A percentile compares a stretch with the other conserved stretches of the same genome.
Evolutionary conservation across 345 rosid species (phyloP).

Genomic region (Noccaea caerulescens): DNA sequence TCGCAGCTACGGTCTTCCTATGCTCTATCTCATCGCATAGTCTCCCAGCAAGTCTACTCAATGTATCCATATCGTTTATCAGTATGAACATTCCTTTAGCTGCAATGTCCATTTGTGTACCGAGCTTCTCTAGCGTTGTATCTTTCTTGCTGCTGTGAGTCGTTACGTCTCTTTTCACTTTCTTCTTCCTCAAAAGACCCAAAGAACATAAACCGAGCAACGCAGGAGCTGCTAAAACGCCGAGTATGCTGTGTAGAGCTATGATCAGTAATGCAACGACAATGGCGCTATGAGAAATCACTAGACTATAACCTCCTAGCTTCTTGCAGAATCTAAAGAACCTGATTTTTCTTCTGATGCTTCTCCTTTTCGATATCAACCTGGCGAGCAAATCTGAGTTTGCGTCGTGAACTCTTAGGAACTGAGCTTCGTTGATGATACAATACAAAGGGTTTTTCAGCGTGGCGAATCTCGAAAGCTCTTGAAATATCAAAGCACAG

Average conservation of each 20-base stretch:
- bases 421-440: constrained; percentile 41
- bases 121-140: constrained; percentile 49
- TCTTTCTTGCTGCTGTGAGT: constrained; percentile 16
- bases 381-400: constrained; percentile 52
- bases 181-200: constrained; percentile 52
- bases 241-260: constrained; percentile 69
- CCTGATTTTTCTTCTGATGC: constrained; percentile 52
- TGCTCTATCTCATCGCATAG: constrained; percentile 71
- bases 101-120: constrained; percentile 68
- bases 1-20: constrained; percentile 53
- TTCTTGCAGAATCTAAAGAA: constrained; percentile 50
- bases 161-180: constrained; percentile 22
- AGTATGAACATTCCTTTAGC: constrained; percentile 75
- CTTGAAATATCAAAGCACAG: constrained; percentile 42
- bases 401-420: constrained; percentile 47
- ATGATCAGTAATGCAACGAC: constrained; percentile 50
- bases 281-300: constrained; percentile 52
- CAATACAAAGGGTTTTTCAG: constrained; percentile 63
- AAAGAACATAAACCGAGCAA: constrained; percentile 49
- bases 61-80: constrained; percentile 77
- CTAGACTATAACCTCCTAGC: constrained; percentile 52
- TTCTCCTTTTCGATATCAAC: constrained; percentile 56
- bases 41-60: constrained; percentile 64
- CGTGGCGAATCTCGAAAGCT: constrained; percentile 57
- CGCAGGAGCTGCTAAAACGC: constrained; percentile 64